Evolutionary conservation across 805 yeast species (phyloP), one percentile per base, ranked within the genome.

Genomic region (Priceomyces haplophilus): DNA sequence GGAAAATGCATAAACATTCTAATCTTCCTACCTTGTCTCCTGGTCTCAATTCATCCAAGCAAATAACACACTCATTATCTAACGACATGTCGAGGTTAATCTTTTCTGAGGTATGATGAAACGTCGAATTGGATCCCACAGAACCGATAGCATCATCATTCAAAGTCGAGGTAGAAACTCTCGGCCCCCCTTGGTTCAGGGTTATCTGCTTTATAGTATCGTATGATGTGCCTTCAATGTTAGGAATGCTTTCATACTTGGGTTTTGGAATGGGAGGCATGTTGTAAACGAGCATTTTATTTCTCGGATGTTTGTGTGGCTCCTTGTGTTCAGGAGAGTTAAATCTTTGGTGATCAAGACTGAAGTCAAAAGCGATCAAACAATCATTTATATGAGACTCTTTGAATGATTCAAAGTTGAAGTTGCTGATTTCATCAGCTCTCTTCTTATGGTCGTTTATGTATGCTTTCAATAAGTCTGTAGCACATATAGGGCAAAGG

Each of bases 1-100:
- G 99, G 62, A 88, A 93, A 27, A 90, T 88, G 59, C 99, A 93
- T 11, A 93, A 72, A 60, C 99, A 93, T 61, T 91, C 98, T 45
- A 93, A 65, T 33, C 99, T 69, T 0, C 96, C 98, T 13, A 93
- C 91, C 55, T 83, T 84, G 42, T 89, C 93, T 1, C 96, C 96
- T 0, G 90, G 87, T 37, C 67, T 65, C 59, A 90, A 79, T 15
- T 87, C 95, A 59, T 93, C 99, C 48, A 91, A 79, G 57, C 99
- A 93, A 18, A 93, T 91, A 12, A 88, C 91, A 61, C 99, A 93
- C 61, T 93, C 98, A 38, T 79, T 79, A 25, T 73, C 81, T 13
- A 69, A 71, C 20, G 66, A 58, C 7, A 54, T 57, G 16, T 53
- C 60, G 19, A 40, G 25, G 25, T 44, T 41, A n/a, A 47, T 50